Conservation (phyloP, 805 yeast genomes). For the Lachancea sp. region DNA sequence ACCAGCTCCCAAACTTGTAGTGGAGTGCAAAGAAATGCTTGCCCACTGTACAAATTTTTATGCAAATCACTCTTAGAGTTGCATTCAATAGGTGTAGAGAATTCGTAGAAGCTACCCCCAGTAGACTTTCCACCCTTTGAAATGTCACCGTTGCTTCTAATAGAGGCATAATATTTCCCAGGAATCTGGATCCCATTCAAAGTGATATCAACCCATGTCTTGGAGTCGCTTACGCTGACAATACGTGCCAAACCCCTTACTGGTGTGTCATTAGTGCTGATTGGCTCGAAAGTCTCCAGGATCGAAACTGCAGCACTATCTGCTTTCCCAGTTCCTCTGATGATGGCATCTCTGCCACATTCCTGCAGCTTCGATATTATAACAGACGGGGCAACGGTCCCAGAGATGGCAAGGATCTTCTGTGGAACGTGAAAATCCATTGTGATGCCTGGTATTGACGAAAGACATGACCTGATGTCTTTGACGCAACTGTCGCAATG, state of each 20-base stretch:
- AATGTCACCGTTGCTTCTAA: constrained; percentile 69
- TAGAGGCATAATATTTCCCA: constrained; percentile 63
- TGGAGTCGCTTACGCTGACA: constrained; percentile 52
- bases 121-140: constrained; percentile 66
- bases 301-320: constrained; percentile 90
- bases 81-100: constrained; percentile 29
- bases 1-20: constrained; percentile 54
- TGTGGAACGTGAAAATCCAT: constrained; percentile 50
- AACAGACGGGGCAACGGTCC: constrained; percentile 68
- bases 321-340: constrained; percentile 83
- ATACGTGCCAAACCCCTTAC: constrained; percentile 86
- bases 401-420: constrained; percentile 61
- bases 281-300: constrained; percentile 58
- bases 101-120: constrained; percentile 44
- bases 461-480: constrained; percentile 50
- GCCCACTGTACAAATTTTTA: constrained; percentile 35
- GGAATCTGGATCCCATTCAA: constrained; percentile 56
- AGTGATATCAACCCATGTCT: constrained; percentile 69
- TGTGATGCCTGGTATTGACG: constrained; percentile 45
- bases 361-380: constrained; percentile 61
- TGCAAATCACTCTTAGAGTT: constrained; percentile 32
- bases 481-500: constrained; percentile 69
- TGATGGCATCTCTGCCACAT: constrained; percentile 83
- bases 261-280: constrained; percentile 42
- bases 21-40: constrained; percentile 40